These are phyloP conservation scores for Paraphoma chrysanthemicola DNA, from an alignment of 2,329 filamentous ascomycete genomes.

Conservation along the genomic window DNA sequence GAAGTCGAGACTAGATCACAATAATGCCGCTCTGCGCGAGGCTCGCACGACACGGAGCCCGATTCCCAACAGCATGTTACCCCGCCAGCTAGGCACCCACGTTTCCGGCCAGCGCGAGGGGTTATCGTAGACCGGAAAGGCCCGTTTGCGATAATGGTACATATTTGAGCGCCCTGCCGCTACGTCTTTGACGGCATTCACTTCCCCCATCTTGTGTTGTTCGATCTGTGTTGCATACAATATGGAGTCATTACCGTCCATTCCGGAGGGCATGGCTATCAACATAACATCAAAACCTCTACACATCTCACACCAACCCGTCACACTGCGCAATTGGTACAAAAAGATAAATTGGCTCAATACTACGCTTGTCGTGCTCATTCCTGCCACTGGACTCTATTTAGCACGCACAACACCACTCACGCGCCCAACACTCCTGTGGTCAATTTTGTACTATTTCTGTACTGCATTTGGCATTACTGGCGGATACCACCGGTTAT, in stretches of 20 bases:
- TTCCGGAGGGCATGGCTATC: background rate
- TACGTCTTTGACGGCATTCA: background rate
- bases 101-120: conserved; percentile 1
- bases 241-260: conserved; percentile 8
- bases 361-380: conserved; percentile 76
- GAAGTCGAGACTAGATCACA: background rate
- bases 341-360: conserved; percentile 95
- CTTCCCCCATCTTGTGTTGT: background rate
- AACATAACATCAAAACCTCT: conserved; percentile 7
- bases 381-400: conserved; percentile 76
- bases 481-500: conserved; percentile 73
- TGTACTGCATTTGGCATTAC: conserved; percentile 73
- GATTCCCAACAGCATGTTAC: background rate
- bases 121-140: conserved; percentile 5
- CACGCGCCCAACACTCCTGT: conserved; percentile 73
- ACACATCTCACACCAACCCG: conserved; percentile 25
- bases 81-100: conserved; percentile 9
- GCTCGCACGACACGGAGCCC: conserved; percentile 1
- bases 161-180: conserved; percentile 3
- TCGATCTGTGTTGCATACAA: background rate
- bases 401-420: conserved; percentile 79
- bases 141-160: conserved; percentile 1
- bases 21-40: conserved; percentile 1
- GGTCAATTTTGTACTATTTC: conserved; percentile 80
- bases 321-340: conserved; percentile 72